Evolutionary conservation across 1,284 basidiomycete species (phyloP), one percentile per base, ranked within the genome.

Genomic region (Sporisorium graminicola): DNA sequence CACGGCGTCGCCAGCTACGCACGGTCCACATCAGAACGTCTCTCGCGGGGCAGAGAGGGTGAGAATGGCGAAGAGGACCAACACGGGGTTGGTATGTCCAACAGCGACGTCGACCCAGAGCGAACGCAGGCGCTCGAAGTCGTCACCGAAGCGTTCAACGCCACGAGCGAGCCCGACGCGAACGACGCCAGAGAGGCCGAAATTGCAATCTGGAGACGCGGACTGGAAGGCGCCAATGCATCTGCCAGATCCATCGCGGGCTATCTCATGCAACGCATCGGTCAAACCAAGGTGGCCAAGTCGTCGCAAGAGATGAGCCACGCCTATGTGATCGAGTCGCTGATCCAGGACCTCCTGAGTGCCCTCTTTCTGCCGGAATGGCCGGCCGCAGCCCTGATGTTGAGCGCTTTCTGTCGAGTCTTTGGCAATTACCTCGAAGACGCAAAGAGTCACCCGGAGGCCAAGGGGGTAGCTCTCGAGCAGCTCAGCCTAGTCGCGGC

Each of bases 321-420:
- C 85, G 91, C 94, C 61, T 88, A 90, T 0, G 94, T 98, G 44
- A 92, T 99, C 67, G 95, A 98, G 81, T 92, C 92, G 72, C 88
- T 98, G 14, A 90, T 98, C 35, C 90, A 91, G 5, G 96, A 99
- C 82, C 88, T 98, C 18, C 88, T 98, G n/a, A 89, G 90, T 16
- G 94, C 96, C 5, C 87, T 98, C 5, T 95, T 93, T 83, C 92
- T 93, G 89, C 95, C 96, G 0, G 96, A 99, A 85, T 99, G 95
- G 95, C 96, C 97, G 0, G 95, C 93, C 8, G 93, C 96, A 1
- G 90, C 91, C 43, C 86, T 97, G 22, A 88, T 97, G 49, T 64
- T 85, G 20, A 75, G 79, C 47, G 68, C 77, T 24, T 74, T 85
- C 59, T 82, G 78, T 57, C 63, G 72, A 13, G 60, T 67, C 2